phyloP scores from a whole-genome alignment of 345 rosid genomes.

The Dovyalis caffra region DNA sequence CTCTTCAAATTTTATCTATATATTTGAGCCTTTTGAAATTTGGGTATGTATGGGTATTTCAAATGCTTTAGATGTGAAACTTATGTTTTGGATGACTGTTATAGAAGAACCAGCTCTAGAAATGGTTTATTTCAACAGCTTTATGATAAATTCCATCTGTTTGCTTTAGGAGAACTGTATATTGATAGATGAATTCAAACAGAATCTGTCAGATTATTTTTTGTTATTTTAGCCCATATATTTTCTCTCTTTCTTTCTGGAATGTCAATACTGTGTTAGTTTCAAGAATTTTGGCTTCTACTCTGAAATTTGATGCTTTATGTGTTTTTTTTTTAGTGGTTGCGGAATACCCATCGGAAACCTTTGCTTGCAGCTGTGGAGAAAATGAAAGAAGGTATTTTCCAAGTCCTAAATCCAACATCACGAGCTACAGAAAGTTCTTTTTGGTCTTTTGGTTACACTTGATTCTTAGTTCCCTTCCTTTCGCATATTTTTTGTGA shows the following conservation, averaged over 20 bases:
- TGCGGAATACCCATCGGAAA: slow-evolving; percentile 72
- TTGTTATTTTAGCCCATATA: not conserved
- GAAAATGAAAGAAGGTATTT: slow-evolving; percentile 66
- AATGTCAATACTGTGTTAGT: not conserved
- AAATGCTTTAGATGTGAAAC: not conserved
- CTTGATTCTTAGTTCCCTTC: not conserved
- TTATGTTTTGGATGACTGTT: not conserved
- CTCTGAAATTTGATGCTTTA: not conserved
- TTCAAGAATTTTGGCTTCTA: not conserved
- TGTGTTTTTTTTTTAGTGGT: slow-evolving; percentile 58
- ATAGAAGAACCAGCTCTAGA: not conserved
- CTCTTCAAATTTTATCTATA: too few relatives aligned
- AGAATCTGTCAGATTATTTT: not conserved
- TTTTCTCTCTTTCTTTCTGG: not conserved
- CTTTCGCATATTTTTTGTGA: not conserved
- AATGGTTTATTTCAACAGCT: not conserved
- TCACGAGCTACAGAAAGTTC: not conserved
- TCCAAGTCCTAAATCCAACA: not conserved
- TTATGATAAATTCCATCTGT: not conserved
- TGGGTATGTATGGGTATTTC: not conserved
- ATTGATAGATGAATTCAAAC: not conserved
- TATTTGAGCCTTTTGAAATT: not conserved
- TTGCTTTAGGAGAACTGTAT: not conserved
- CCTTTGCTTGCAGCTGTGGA: slow-evolving; percentile 82
- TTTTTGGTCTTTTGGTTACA: not conserved